phyloP scores from a whole-genome alignment of 106 monocot genomes.

The Dendrobium huoshanense region DNA sequence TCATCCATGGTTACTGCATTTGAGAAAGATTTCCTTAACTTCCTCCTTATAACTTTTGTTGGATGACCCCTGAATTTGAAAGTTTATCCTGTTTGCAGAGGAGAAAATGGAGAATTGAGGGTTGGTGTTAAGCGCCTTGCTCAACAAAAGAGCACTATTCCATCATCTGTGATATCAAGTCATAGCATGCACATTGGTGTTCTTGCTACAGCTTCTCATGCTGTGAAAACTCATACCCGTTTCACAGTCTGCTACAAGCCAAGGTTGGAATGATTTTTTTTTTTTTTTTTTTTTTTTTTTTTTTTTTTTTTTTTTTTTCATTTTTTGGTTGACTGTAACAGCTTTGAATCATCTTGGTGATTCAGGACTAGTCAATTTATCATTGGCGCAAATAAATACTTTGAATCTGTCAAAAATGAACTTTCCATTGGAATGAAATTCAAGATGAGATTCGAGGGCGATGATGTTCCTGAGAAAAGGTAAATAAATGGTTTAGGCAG shows the following conservation, averaged over 20 bases:
- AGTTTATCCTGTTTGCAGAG: slow-evolving; percentile 17
- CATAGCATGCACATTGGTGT: slow-evolving; percentile 83
- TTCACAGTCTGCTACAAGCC: slow-evolving; percentile 74
- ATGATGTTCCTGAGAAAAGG: slow-evolving; percentile 73
- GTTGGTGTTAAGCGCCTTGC: slow-evolving; percentile 59
- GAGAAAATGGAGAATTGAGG: slow-evolving; percentile 57
- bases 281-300: slow-evolving; percentile 4
- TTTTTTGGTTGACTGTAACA: not conserved
- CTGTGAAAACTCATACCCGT: slow-evolving; percentile 36
- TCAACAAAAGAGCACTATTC: slow-evolving; percentile 42
- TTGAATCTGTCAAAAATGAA: slow-evolving; percentile 43
- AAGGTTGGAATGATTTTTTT: slow-evolving; percentile 31
- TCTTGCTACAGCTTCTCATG: slow-evolving; percentile 76
- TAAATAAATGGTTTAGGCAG: slow-evolving; percentile 7
- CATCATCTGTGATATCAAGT: slow-evolving; percentile 67
- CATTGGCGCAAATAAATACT: slow-evolving; percentile 56
- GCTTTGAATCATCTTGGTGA: not conserved
- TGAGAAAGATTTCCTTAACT: not conserved
- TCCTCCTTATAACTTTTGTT: not conserved
- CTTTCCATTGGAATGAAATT: slow-evolving; percentile 50
- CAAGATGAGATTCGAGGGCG: slow-evolving; percentile 83
- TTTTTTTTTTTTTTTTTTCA: not conserved
- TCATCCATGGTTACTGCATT: not conserved
- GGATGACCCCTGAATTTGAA: not conserved
- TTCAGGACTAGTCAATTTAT: slow-evolving; percentile 68